Evolutionary conservation across 768 basidiomycete genomes (phyloP).

Genomic region (Floccularia luteovirens): DNA sequence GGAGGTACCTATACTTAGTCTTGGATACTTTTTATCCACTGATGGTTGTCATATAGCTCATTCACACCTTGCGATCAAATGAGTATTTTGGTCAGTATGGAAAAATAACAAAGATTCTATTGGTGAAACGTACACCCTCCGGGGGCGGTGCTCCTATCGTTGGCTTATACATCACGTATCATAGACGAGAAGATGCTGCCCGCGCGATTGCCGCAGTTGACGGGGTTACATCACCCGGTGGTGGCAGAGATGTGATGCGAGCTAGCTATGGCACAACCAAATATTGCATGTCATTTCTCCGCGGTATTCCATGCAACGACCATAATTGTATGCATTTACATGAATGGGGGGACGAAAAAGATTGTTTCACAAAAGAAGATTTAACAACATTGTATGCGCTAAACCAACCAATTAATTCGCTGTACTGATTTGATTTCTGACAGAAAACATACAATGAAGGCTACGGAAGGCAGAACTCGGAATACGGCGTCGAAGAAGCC

Average conservation of each 20-base stretch:
- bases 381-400: slow-evolving; percentile 78
- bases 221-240: slow-evolving; percentile 85
- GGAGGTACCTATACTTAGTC: slow-evolving; percentile 49
- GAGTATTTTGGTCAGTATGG: slow-evolving; percentile 99
- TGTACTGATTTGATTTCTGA: slow-evolving; percentile 6
- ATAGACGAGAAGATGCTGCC: slow-evolving; percentile 90
- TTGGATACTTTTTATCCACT: slow-evolving; percentile 6
- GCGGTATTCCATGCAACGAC: slow-evolving; percentile 76
- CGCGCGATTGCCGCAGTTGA: slow-evolving; percentile 91
- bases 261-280: slow-evolving; percentile 96
- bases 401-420: neutral
- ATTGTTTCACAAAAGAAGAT: slow-evolving; percentile 97
- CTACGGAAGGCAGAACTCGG: slow-evolving; percentile 65
- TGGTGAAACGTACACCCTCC: slow-evolving; percentile 81
- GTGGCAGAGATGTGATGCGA: slow-evolving; percentile 82
- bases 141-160: slow-evolving; percentile 68
- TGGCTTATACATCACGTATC: slow-evolving; percentile 95
- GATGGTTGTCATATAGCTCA: slow-evolving; percentile 44
- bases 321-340: slow-evolving; percentile 92
- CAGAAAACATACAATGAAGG: slow-evolving; percentile 92
- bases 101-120: slow-evolving; percentile 91
- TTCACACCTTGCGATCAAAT: slow-evolving; percentile 85
- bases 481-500: slow-evolving; percentile 44
- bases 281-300: slow-evolving; percentile 95
- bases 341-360: slow-evolving; percentile 98